These are phyloP conservation scores for Trichosporon sp. DNA, from an alignment of 1,284 basidiomycete species.

Conservation along the genomic window DNA sequence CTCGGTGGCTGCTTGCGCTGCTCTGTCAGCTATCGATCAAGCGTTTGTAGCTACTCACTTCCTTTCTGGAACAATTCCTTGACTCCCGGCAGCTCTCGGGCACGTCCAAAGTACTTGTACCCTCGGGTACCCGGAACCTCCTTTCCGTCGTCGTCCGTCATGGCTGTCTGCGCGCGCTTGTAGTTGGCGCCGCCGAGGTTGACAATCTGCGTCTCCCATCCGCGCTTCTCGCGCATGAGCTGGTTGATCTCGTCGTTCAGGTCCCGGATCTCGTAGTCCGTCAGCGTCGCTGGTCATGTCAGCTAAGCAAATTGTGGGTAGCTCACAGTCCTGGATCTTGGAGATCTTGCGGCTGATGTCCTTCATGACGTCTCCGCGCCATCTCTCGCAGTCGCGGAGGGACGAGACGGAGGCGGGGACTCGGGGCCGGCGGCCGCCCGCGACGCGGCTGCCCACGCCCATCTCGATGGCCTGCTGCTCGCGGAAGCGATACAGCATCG, in stretches of 20 bases:
- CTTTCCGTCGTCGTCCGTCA: slow-evolving; percentile 88
- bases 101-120: slow-evolving; percentile 99
- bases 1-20: slow-evolving; percentile 71
- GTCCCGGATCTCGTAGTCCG: slow-evolving; percentile 94
- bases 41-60: slow-evolving; percentile 52
- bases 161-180: slow-evolving; percentile 72
- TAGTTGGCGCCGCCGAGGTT: slow-evolving; percentile 95
- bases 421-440: slow-evolving; percentile 73
- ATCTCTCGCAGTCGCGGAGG: slow-evolving; percentile 86
- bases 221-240: slow-evolving; percentile 86
- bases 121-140: slow-evolving; percentile 96
- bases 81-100: slow-evolving; percentile 93
- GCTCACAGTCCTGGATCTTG: slow-evolving; percentile 92
- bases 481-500: slow-evolving; percentile 97
- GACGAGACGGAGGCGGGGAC: slow-evolving; percentile 89
- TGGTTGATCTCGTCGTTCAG: slow-evolving; percentile 98
- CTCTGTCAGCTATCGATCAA: neutral
- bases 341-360: slow-evolving; percentile 95
- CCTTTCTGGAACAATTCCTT: slow-evolving; percentile 84
- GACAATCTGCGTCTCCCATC: slow-evolving; percentile 98
- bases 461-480: slow-evolving; percentile 94
- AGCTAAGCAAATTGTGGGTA: neutral
- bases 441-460: slow-evolving; percentile 66
- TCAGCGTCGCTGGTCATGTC: slow-evolving; percentile 65
- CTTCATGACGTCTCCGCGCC: slow-evolving; percentile 88